These are phyloP conservation scores for Fomitopsis betulina DNA, from an alignment of 1,284 basidiomycete genomes.

Conservation along the genomic window DNA sequence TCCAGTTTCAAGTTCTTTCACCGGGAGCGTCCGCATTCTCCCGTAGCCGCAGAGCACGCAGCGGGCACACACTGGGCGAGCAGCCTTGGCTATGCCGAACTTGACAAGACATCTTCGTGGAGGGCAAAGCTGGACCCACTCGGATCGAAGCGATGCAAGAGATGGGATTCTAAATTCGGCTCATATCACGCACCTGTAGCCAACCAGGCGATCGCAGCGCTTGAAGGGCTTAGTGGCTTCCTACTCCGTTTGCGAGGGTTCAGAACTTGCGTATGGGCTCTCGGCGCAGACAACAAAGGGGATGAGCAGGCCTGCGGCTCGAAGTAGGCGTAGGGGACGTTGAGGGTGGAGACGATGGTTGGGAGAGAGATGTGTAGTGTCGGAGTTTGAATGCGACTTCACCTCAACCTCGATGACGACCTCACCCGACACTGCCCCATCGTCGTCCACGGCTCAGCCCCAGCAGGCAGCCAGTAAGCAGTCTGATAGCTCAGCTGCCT, in stretches of 20 bases:
- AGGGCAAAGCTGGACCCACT: background rate
- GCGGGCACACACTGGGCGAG: background rate
- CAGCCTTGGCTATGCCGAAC: background rate
- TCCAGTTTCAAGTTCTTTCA: background rate
- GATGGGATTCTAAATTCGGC: background rate
- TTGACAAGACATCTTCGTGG: background rate
- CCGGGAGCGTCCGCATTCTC: background rate
- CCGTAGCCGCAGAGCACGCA: background rate
- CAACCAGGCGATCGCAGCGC: background rate
- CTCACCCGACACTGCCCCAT: slow-evolving; percentile 2
- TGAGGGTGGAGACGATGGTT: background rate
- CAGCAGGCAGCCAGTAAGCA: slow-evolving; percentile 4
- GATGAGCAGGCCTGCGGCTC: background rate
- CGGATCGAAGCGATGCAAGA: background rate
- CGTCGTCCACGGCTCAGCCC: background rate
- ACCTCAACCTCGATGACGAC: slow-evolving; percentile 5
- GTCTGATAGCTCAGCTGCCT: background rate
- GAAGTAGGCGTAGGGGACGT: background rate
- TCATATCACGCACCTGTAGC: background rate
- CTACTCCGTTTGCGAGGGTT: too few relatives aligned
- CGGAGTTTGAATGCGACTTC: slow-evolving; percentile 9
- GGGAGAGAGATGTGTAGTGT: background rate
- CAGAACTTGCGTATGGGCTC: background rate
- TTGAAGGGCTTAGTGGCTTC: too few relatives aligned
- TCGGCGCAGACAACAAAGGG: background rate